phyloP scores from a whole-genome alignment of 176 grass and related monocot genomes.

The Chloris gayana region DNA sequence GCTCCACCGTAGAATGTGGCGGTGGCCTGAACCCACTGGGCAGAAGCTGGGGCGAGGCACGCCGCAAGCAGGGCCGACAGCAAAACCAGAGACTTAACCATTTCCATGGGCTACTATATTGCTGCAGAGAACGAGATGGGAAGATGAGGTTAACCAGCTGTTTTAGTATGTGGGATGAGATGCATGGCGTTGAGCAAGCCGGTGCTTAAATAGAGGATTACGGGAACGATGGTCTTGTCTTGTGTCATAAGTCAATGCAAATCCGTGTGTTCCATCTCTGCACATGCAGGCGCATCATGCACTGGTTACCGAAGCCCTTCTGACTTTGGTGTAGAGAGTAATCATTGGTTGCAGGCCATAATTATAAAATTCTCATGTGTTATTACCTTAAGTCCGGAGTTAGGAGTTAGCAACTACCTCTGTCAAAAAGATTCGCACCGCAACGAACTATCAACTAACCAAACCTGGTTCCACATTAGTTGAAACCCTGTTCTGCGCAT shows the following conservation, averaged over 20 bases:
- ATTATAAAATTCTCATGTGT: neutral
- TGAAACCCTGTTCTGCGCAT: constrained; percentile 26
- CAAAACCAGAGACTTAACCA: neutral
- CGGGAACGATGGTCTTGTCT: neutral
- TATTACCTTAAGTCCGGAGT: neutral
- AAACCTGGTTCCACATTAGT: neutral
- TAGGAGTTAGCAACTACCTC: neutral
- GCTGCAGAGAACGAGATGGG: neutral
- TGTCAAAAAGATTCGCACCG: constrained; percentile 2
- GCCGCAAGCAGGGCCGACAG: neutral
- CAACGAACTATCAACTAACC: constrained; percentile 21
- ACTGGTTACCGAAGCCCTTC: neutral
- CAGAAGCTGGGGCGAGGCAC: neutral
- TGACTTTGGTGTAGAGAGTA: constrained; percentile 15
- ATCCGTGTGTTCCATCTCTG: constrained; percentile 31
- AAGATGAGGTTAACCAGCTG: neutral
- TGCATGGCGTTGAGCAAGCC: neutral
- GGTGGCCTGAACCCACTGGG: neutral
- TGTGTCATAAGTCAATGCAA: constrained; percentile 23
- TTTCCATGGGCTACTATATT: neutral
- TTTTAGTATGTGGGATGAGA: neutral
- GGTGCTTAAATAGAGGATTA: constrained; percentile 29
- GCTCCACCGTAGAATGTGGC: constrained; percentile 46
- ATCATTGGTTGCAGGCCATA: neutral
- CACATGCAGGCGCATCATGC: constrained; percentile 27